Base-by-base conservation (phyloP, 73 alveolate species). In the Paramecium bursaria region DNA sequence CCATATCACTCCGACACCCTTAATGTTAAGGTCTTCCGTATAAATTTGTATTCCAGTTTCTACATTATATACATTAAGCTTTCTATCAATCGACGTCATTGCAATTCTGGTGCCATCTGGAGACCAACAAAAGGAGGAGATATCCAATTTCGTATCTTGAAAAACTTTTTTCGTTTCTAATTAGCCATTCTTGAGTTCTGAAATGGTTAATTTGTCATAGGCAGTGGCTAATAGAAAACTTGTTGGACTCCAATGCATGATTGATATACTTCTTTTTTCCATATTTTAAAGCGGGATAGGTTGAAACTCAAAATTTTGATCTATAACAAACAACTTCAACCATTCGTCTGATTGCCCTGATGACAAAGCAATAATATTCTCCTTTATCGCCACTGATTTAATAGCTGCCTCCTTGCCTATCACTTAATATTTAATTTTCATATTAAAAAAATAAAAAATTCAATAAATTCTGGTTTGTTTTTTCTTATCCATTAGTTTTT, bases 61-160 rank as follows among this genome's bases (percentile, higher is more conserved):
- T 2, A 79, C 49, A 19, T 48, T 30, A 30, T 73, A 53, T 11
- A 79, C 55, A 17, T 53, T 35, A 47, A 79, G 51, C 2, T 79
- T 79, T 31, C 89, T 82, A 54, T 79, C 89, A 19, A 79, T 35
- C 13, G 85, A 42, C 3, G 85, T 44, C 4, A 82, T 53, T 1
- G 85, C 89, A n/a, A 79, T 22, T 42, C 85, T 61, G 33, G 35
- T 5, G 3, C 50, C 75, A 52, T 79, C 89, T 11, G 89, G 89
- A 30, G 89, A 47, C 89, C 89, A 79, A 39, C 74, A 39, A 21
- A 79, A 23, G 19, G 89, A 80, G 0, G 89, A 50, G 2, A 79
- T 79, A 23, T 79, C 89, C n/a, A 79, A 53, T 26, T 35, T 50
- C 33, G 51, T 80, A 6, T 73, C 89, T 17, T 53, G 46, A 79